Base-by-base conservation (phyloP, 495 filamentous ascomycete species). In the Podospora pseudoanserina region DNA sequence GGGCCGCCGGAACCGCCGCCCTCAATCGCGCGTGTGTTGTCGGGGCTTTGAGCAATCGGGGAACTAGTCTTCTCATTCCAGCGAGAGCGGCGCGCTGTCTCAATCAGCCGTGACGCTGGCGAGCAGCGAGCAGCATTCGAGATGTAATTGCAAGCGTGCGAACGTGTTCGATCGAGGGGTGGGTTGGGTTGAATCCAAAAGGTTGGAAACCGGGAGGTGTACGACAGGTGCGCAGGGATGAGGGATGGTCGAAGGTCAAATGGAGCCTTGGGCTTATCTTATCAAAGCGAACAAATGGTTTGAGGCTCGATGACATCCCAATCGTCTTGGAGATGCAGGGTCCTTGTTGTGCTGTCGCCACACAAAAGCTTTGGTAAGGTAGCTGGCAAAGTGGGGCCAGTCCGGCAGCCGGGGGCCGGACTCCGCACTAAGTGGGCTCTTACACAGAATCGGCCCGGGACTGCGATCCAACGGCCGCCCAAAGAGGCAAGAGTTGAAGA, bases 41-140 rank as follows among this genome's bases (percentile, higher is more conserved):
- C 60, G 70, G 68, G 58, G 66, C 69, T 67, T 32, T 32, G 4
- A 67, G 68, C 60, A 74, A 58, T 68, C 65, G 63, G 59, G 68
- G 66, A 72, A 72, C 62, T 73, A 75, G 66, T 77, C 76, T 78
- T 72, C 76, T 78, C 77, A 79, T 79, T 71, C 76, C 77, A 75
- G 71, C 69, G 73, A 64, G 70, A 67, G 66, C 73, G 69, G 69
- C 69, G 67, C 69, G 67, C 60, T 32, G 67, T 67, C 60, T 64
- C 63, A 60, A 65, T 67, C 30, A 56, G 69, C 66, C 56, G 65
- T 73, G 68, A 69, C 74, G 72, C 72, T 71, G 66, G 67, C 62
- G 65, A 70, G 68, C 76, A 65, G 67, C 62, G 65, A 70, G 68
- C 76, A 71, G 67, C 76, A 76, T 78, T 74, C 70, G 75, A 72